Percentiles rank a stretch among this genome's conserved stretches.
Conservation (phyloP, 768 basidiomycete species). For the Mrakia frigida region DNA sequence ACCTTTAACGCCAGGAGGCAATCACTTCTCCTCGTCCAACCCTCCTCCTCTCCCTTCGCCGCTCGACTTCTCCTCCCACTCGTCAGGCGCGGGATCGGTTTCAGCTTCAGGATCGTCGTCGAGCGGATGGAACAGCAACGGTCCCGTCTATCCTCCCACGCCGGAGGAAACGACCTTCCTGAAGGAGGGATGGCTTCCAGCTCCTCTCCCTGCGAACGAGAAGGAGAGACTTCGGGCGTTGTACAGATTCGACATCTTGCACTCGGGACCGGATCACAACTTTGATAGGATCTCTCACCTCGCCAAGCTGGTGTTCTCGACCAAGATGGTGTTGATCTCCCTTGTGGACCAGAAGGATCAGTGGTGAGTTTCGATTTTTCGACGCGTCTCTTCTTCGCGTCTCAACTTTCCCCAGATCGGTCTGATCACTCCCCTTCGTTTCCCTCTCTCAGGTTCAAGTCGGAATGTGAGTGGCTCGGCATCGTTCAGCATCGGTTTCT, state of each 20-base stretch:
- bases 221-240: constrained; percentile 72
- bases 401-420: neutral
- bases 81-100: neutral
- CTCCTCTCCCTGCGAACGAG: constrained; percentile 82
- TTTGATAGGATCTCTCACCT: constrained; percentile 92
- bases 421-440: neutral
- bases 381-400: neutral
- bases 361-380: constrained; percentile 49
- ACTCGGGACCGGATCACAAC: constrained; percentile 57
- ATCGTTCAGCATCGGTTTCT: no score
- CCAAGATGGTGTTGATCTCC: constrained; percentile 75
- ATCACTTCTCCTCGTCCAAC: neutral
- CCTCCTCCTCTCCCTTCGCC: neutral
- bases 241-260: constrained; percentile 82
- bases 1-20: neutral
- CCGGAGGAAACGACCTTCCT: constrained; percentile 31
- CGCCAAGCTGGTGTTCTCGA: constrained; percentile 85
- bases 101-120: neutral
- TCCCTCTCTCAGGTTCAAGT: constrained; percentile 58
- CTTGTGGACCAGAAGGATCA: constrained; percentile 79
- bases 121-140: neutral
- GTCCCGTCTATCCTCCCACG: neutral
- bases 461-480: constrained; percentile 71
- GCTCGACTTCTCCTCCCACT: neutral
- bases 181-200: constrained; percentile 52